A percentile compares a stretch with the other conserved stretches of the same genome.
phyloP scores from a whole-genome alignment of 106 monocot species.

The Narthecium ossifragum region DNA sequence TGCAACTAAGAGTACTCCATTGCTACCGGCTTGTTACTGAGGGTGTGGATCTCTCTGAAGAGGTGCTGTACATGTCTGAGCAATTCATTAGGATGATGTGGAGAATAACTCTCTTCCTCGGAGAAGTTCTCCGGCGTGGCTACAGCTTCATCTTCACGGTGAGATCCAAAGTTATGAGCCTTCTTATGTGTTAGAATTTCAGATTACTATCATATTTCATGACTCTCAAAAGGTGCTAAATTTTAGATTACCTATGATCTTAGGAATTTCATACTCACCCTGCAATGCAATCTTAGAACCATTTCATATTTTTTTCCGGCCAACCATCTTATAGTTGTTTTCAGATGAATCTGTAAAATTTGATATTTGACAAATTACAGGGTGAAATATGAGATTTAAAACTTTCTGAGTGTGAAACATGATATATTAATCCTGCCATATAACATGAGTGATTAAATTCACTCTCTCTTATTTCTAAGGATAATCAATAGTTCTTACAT shows the following conservation, averaged over 20 bases:
- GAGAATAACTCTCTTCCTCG: constrained; percentile 31
- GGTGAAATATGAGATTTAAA: no score
- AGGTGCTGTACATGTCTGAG: constrained; percentile 19
- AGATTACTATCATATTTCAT: not conserved
- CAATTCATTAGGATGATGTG: constrained; percentile 38
- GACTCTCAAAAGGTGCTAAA: not conserved
- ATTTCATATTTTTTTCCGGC: no score
- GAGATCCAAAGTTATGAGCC: no score
- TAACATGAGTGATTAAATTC: not conserved
- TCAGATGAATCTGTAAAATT: no score
- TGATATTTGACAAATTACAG: no score
- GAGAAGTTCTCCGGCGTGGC: constrained; percentile 26
- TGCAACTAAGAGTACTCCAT: constrained; percentile 12
- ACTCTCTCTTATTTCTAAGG: not conserved
- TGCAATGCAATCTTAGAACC: no score
- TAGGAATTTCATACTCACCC: no score
- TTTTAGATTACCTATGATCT: no score
- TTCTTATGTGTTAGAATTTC: no score
- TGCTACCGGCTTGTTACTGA: constrained; percentile 32
- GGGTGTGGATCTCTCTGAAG: constrained; percentile 18
- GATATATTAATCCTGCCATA: not conserved
- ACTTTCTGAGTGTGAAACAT: not conserved
- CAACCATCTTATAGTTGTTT: no score
- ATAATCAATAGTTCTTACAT: not conserved
- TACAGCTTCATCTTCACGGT: constrained; percentile 49